phyloP scores from a whole-genome alignment of 2,329 filamentous ascomycete genomes.

The Ceratocystis huliohia region DNA sequence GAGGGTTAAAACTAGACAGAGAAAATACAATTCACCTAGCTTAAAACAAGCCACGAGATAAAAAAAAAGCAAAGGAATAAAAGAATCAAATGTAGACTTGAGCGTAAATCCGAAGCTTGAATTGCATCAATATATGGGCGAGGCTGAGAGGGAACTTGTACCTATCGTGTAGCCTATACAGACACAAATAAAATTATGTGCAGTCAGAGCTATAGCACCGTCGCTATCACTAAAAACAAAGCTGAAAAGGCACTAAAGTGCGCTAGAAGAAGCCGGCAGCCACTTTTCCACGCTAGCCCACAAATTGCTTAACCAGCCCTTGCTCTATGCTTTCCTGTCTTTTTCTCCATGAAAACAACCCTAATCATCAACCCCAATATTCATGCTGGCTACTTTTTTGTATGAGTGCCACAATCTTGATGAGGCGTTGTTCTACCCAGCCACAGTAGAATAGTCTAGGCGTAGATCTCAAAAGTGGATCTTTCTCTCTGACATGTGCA shows the following conservation, averaged over 20 bases:
- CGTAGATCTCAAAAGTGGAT: neutral
- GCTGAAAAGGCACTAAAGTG: neutral
- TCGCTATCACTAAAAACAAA: neutral
- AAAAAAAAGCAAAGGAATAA: neutral
- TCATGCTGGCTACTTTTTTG: too few relatives aligned
- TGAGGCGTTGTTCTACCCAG: too few relatives aligned
- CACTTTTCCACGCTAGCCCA: neutral
- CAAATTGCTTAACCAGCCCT: neutral
- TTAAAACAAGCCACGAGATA: neutral
- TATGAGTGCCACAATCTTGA: too few relatives aligned
- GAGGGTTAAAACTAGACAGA: neutral
- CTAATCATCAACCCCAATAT: too few relatives aligned
- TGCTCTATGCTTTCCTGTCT: too few relatives aligned
- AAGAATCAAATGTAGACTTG: neutral
- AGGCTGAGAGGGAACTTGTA: neutral
- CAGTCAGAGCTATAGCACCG: neutral
- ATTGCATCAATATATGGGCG: neutral
- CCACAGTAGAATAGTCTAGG: too few relatives aligned
- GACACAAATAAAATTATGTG: neutral
- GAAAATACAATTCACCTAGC: neutral
- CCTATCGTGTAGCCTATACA: neutral
- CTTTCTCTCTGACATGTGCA: neutral
- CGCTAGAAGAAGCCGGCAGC: neutral
- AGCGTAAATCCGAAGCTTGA: neutral
- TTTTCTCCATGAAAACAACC: neutral